phyloP scores from a whole-genome alignment of 805 yeast genomes.

The Saturnispora silvae region DNA sequence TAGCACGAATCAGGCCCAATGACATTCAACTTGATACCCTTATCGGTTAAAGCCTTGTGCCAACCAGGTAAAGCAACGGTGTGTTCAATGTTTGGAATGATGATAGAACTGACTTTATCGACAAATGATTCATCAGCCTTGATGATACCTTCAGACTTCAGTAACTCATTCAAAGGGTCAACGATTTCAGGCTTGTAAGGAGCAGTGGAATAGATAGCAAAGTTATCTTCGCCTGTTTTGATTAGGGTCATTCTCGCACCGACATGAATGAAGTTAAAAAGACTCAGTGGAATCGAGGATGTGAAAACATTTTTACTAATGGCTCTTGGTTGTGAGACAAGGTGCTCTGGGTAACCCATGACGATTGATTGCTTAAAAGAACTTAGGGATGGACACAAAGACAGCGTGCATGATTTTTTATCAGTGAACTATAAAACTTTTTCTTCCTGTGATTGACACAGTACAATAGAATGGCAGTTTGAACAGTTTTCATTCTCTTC shows the following conservation, averaged over 20 bases:
- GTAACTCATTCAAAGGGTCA: conserved; percentile 26
- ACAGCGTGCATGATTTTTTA: no score
- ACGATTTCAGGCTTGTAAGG: conserved; percentile 41
- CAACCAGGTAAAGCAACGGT: conserved; percentile 29
- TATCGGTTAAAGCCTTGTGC: not conserved
- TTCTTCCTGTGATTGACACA: no score
- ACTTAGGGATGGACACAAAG: no score
- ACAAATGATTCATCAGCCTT: conserved; percentile 26
- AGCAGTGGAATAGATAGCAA: conserved; percentile 45
- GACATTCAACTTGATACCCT: not conserved
- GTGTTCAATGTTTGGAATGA: conserved; percentile 56
- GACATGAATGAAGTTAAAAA: conserved; percentile 21
- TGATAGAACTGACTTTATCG: conserved; percentile 34
- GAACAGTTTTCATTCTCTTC: no score
- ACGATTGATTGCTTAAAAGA: no score
- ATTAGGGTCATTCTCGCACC: conserved; percentile 33
- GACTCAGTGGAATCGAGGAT: conserved; percentile 27
- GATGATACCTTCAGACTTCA: conserved; percentile 19
- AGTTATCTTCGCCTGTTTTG: conserved; percentile 17
- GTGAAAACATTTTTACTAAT: conserved; percentile 23
- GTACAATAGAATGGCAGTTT: no score
- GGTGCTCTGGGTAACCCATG: conserved; percentile 33
- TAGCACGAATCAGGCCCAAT: conserved; percentile 1
- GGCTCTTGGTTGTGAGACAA: conserved; percentile 29
- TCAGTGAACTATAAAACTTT: no score